Evolutionary conservation across 106 monocot species (phyloP), one percentile per base, ranked within the genome.

Genomic region (Allium fistulosum): DNA sequence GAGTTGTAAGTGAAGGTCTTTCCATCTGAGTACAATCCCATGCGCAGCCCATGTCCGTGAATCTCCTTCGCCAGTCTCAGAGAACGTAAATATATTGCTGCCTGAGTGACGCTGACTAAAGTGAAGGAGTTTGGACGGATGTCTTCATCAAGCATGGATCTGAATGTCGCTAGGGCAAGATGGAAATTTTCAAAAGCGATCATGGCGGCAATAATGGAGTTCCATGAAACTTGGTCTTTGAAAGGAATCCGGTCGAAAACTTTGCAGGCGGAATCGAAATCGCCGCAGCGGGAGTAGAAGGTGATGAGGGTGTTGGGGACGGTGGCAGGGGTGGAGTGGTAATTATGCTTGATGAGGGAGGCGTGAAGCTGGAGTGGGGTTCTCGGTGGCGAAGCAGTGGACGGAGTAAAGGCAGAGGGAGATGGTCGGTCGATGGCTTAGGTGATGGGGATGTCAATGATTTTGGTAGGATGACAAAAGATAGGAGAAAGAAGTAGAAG

Each of bases 311-410:
- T n/a, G 53, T 94, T 94, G 50, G 82, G 55, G 8, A 90, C 85
- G 60, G 88, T 73, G 59, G 72, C 75, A 11, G 83, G 76, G 17
- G 68, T 64, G 11, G 63, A 62, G 16, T 71, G 79, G 81, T 78
- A 79, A 18, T 76, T 83, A n/a, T 8, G 73, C 59, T 91, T 91
- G 58, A 83, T 58, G n/a, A 69, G 71, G 47, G 91, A 85, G 9
- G 83, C 84, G 26, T 95, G 94, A 58, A 95, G 61, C 77, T 91
- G 87, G 51, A 62, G 18, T n/a, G n/a, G n/a, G n/a, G n/a, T n/a
- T n/a, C n/a, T n/a, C n/a, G n/a, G n/a, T n/a, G n/a, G n/a, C n/a
- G n/a, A n/a, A n/a, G n/a, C n/a, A n/a, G n/a, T n/a, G n/a, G n/a
- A n/a, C n/a, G n/a, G n/a, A n/a, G n/a, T n/a, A n/a, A n/a, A n/a